Base-by-base conservation (phyloP, 2,329 filamentous ascomycete species). In the Neonectria hederae region DNA sequence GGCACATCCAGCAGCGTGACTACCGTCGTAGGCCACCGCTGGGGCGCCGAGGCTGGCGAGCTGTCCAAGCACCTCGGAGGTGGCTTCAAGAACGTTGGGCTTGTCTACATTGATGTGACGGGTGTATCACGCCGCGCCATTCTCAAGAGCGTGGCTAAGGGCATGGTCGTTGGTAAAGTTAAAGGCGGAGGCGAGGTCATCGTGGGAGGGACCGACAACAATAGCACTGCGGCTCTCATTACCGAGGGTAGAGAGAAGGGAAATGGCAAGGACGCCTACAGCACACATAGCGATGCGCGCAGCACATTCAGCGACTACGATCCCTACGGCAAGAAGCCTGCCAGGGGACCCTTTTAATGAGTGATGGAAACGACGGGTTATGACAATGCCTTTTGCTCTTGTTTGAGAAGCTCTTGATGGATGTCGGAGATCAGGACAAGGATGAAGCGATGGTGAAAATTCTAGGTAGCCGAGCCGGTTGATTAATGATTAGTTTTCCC, bases 31-130 rank as follows among this genome's bases (percentile, higher is more conserved):
- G 87, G 90, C n/a, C 96, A 98, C 79, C 90, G 89, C 67, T 99
- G 94, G 83, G 96, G 96, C 5, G 76, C 86, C 1, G 93, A 99
- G 79, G 96, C 96, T 0, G 93, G 94, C 17, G 85, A 90, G 38
- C 84, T 98, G 17, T 90, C 93, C 2, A 85, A 85, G 45, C 85
- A 92, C 57, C 79, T 99, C 21, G 92, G 93, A 1, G 90, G 93
- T 5, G 95, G 94, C 24, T 90, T 97, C 74, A 97, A 96, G 84
- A 99, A 98, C 70, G 96, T 98, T 8, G 96, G 94, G 6, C 84
- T 99, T 28, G 96, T 99, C 32, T 99, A 99, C 76, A 97, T 99
- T 65, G 96, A 99, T 73, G 95, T 97, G 1, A 91, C 94, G 0
- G 96, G 96, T 38, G 96, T 99, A 1, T 97, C 92, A 59, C 86